Evolutionary conservation across 2,329 filamentous ascomycete genomes (phyloP).

Genomic region (Lachnellula occidentalis): DNA sequence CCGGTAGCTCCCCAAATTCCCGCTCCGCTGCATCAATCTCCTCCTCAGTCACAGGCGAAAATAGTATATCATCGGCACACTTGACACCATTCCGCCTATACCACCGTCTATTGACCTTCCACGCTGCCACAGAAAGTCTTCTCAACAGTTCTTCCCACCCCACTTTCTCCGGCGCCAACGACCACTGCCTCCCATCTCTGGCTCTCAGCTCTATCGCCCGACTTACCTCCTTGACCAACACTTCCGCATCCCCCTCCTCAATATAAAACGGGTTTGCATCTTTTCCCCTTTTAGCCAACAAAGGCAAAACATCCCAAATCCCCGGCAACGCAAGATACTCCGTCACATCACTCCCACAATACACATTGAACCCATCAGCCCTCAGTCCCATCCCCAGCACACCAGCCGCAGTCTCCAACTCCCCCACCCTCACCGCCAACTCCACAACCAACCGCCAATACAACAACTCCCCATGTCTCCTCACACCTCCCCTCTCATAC

Average conservation of each 20-base stretch:
- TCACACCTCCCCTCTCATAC: neutral
- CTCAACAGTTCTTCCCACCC: slow-evolving; percentile 13
- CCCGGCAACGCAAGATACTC: slow-evolving; percentile 11
- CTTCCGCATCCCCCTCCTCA: slow-evolving; percentile 5
- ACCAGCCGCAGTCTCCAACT: slow-evolving; percentile 7
- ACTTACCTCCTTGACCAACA: slow-evolving; percentile 2
- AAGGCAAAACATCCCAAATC: slow-evolving; percentile 15
- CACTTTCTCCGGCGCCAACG: slow-evolving; percentile 9
- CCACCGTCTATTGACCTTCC: slow-evolving; percentile 8
- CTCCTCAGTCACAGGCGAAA: slow-evolving; percentile 9
- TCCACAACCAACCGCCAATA: slow-evolving; percentile 10
- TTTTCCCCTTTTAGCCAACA: slow-evolving; percentile 9
- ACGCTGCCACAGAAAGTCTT: slow-evolving; percentile 9
- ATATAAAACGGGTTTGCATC: slow-evolving; percentile 12
- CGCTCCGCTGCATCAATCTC: slow-evolving; percentile 10
- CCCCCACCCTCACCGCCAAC: slow-evolving; percentile 10
- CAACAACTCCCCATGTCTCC: slow-evolving; percentile 1
- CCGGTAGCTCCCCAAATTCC: slow-evolving; percentile 7
- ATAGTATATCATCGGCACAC: slow-evolving; percentile 6
- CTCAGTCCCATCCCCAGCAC: slow-evolving; percentile 9
- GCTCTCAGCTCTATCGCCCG: slow-evolving; percentile 6
- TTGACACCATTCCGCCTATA: slow-evolving; percentile 6
- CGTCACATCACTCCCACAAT: slow-evolving; percentile 1
- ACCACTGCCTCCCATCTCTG: slow-evolving; percentile 8
- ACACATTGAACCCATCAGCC: slow-evolving; percentile 7